These are phyloP conservation scores for Nemania serpens DNA, from an alignment of 2,329 filamentous ascomycete genomes.

Conservation along the genomic window DNA sequence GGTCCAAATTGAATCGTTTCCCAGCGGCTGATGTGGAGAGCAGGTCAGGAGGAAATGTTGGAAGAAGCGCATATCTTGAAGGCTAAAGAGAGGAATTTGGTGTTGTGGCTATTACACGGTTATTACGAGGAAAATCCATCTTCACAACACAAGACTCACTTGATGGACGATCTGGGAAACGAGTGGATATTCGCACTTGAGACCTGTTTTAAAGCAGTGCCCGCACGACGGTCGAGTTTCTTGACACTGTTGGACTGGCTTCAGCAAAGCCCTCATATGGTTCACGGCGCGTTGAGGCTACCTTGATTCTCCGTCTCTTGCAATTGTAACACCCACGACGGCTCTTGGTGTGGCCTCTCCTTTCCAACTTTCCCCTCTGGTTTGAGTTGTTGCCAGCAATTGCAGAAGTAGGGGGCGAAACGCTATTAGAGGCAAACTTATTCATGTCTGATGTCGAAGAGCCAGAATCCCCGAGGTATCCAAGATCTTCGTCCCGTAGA, in stretches of 20 bases:
- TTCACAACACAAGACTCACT: slow-evolving; percentile 38
- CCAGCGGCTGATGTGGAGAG: slow-evolving; percentile 67
- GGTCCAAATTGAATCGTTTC: slow-evolving; percentile 69
- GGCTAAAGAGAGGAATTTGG: slow-evolving; percentile 62
- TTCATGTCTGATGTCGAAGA: slow-evolving; percentile 26
- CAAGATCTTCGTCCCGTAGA: slow-evolving; percentile 26
- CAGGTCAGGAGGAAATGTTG: slow-evolving; percentile 67
- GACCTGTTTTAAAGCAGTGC: slow-evolving; percentile 65
- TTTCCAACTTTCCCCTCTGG: slow-evolving; percentile 51
- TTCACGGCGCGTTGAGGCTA: slow-evolving; percentile 31
- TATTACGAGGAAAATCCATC: slow-evolving; percentile 19
- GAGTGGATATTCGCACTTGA: slow-evolving; percentile 66
- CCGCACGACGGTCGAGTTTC: slow-evolving; percentile 67
- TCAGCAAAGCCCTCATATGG: slow-evolving; percentile 8
- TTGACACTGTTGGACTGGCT: slow-evolving; percentile 56
- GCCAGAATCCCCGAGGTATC: slow-evolving; percentile 24
- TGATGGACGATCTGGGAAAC: slow-evolving; percentile 56
- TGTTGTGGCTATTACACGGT: slow-evolving; percentile 53
- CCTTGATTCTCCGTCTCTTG: slow-evolving; percentile 69
- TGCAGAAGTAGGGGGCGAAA: slow-evolving; percentile 23
- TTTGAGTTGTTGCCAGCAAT: slow-evolving; percentile 16
- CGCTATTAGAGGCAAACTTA: slow-evolving; percentile 17
- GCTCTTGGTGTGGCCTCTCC: slow-evolving; percentile 69
- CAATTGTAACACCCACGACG: slow-evolving; percentile 70
- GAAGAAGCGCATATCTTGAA: slow-evolving; percentile 71